phyloP scores from a whole-genome alignment of 1,284 basidiomycete genomes.

The Crucibulum cyathiforme region DNA sequence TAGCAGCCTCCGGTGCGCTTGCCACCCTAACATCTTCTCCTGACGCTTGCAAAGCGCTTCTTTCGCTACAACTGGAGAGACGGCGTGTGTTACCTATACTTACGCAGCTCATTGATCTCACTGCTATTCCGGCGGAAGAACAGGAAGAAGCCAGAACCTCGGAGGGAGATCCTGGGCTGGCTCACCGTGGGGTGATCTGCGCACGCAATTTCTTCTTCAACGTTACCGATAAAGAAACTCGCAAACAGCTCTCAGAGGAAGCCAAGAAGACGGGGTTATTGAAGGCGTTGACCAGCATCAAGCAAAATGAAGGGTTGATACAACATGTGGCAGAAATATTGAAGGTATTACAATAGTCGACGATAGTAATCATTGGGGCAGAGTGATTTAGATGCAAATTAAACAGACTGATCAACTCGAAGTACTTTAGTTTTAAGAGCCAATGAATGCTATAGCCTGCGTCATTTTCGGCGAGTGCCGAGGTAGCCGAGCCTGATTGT shows the following conservation, averaged over 20 bases:
- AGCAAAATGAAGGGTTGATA: constrained; percentile 39
- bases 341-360: constrained; percentile 34
- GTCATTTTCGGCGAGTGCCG: constrained; percentile 2
- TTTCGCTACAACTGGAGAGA: constrained; percentile 67
- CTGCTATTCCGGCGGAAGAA: constrained; percentile 38
- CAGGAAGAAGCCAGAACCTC: constrained; percentile 34
- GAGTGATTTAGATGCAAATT: too few species aligned
- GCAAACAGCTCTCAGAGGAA: constrained; percentile 52
- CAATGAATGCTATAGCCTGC: too few species aligned
- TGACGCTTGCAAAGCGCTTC: constrained; percentile 63
- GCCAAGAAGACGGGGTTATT: constrained; percentile 57
- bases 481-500: neutral
- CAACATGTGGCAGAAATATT: constrained; percentile 28
- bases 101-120: constrained; percentile 68
- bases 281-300: constrained; percentile 53
- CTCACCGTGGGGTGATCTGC: constrained; percentile 79
- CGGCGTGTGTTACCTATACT: constrained; percentile 67
- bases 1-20: constrained; percentile 86
- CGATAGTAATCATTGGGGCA: constrained; percentile 17
- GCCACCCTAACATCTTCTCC: constrained; percentile 77
- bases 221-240: constrained; percentile 43
- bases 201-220: constrained; percentile 66
- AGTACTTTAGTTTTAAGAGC: too few species aligned
- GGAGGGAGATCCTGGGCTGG: constrained; percentile 61
- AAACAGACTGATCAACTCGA: too few species aligned